A percentile compares a stretch with the other conserved stretches of the same genome.
phyloP scores from a whole-genome alignment of 73 alveolate species.

The Breviolum minutum region DNA sequence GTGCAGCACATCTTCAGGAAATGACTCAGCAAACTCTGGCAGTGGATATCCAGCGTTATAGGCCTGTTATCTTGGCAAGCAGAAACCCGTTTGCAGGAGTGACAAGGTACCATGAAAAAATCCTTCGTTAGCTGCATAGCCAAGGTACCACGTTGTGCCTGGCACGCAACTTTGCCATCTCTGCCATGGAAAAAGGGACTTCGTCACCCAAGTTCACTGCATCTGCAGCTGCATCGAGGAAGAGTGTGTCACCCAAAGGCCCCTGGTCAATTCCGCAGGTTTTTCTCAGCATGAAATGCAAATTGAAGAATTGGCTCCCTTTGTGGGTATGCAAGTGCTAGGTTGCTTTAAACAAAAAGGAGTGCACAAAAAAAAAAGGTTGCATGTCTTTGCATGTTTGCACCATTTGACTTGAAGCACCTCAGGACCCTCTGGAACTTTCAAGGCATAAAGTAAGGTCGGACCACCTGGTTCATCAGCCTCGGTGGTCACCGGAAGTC shows the following conservation, averaged over 20 bases:
- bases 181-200: background rate
- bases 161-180: background rate
- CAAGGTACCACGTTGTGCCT: conserved; percentile 54
- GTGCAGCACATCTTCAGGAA: conserved; percentile 4
- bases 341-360: too few relatives aligned
- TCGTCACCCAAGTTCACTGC: background rate
- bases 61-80: background rate
- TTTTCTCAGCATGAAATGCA: background rate
- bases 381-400: too few relatives aligned
- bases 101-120: background rate
- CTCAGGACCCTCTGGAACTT: conserved; percentile 38
- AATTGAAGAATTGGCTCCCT: too few relatives aligned
- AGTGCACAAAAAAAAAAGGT: too few relatives aligned
- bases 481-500: background rate
- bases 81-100: background rate
- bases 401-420: background rate
- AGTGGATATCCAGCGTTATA: conserved; percentile 21
- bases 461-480: conserved; percentile 40
- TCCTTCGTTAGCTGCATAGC: background rate
- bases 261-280: background rate
- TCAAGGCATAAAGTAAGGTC: conserved; percentile 38
- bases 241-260: conserved; percentile 65
- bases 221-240: conserved; percentile 39
- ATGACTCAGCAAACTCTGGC: background rate
- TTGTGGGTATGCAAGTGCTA: too few relatives aligned